Evolutionary conservation across 768 basidiomycete genomes (phyloP), one percentile per base, ranked within the genome.

Genomic region (Rhodotorula graminis): DNA sequence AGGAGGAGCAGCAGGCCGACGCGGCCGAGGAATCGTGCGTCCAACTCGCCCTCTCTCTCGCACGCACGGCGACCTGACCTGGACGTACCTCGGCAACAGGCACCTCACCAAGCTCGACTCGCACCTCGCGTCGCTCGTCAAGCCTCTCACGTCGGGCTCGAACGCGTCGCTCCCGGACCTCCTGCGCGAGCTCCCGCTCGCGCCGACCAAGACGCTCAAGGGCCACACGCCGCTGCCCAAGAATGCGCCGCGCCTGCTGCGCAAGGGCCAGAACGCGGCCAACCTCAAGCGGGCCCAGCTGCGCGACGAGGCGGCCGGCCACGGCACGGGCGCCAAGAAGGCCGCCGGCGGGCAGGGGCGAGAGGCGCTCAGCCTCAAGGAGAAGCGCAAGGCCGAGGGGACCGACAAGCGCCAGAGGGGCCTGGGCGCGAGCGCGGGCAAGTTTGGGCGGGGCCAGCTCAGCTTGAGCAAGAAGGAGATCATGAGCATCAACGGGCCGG

Each of bases 101-200:
- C 91, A 83, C 78, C 86, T 86, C 80, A 84, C 86, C 71, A 85
- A 89, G 76, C 94, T 89, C 7, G 83, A 82, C 76, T 86, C 90
- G 9, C 92, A 93, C 81, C 93, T 89, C 65, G 91, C 91, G 77
- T 91, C 77, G 71, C 87, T 92, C 78, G 88, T 83, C 33, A 88
- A 85, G 2, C 90, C 90, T 0, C 83, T 86, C 91, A 93, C 94
- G 1, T 92, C 92, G 44, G 93, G 64, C 9, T n/a, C 61, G 12
- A 29, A 42, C 27, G 42, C 67, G 14, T 64, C 71, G 3, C 69
- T 76, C 16, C 74, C 74, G 42, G 71, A 67, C 29, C 69, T 76
- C 46, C 69, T 76, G n/a, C 60, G 67, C 25, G 69, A 42, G 49
- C 73, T 76, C 6, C 75, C 75, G 15, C 29, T 69, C 52, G 58